Conservation (phyloP, 2,329 filamentous ascomycete genomes). For the Penicillium verrucosum region DNA sequence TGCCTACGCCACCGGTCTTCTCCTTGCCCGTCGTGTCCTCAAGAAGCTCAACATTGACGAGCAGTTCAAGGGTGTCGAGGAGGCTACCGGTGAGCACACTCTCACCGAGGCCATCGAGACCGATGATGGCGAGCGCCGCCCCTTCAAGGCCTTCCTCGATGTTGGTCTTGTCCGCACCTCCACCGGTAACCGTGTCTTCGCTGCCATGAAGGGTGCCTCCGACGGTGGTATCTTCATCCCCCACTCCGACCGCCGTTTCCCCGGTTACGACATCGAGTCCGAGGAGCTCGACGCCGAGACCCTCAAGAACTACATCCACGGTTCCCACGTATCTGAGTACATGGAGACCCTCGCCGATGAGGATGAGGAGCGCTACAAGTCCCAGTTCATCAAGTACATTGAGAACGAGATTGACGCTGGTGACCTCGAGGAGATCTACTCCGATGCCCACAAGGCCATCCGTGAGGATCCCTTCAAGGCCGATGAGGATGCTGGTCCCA, state of each 20-base stretch:
- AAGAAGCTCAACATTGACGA: conserved; percentile 96
- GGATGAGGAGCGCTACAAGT: conserved; percentile 99
- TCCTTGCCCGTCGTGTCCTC: conserved; percentile 93
- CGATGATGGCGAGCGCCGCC: conserved; percentile 81
- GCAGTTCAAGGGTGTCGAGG: conserved; percentile 92
- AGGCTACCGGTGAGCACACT: conserved; percentile 92
- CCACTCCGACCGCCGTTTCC: conserved; percentile 99
- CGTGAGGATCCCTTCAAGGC: conserved; percentile 98
- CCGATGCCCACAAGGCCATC: conserved; percentile 92
- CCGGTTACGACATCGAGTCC: conserved; percentile 92
- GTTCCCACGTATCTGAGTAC: conserved; percentile 98
- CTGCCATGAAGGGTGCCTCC: conserved; percentile 98
- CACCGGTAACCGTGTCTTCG: conserved; percentile 97
- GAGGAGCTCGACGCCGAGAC: conserved; percentile 98
- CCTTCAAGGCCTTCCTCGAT: conserved; percentile 99
- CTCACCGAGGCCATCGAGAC: conserved; percentile 92
- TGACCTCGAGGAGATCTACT: conserved; percentile 93
- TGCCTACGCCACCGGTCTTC: conserved; percentile 92
- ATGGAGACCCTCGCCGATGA: conserved; percentile 99
- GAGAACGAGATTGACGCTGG: conserved; percentile 96
- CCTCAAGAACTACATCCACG: conserved; percentile 99
- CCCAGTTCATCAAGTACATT: conserved; percentile 96
- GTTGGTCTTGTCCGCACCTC: conserved; percentile 96
- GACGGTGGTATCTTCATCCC: conserved; percentile 96
- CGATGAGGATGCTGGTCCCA: conserved; percentile 66